phyloP scores from a whole-genome alignment of 2,329 filamentous ascomycete species.

The Lasiodiplodia hormozganensis region DNA sequence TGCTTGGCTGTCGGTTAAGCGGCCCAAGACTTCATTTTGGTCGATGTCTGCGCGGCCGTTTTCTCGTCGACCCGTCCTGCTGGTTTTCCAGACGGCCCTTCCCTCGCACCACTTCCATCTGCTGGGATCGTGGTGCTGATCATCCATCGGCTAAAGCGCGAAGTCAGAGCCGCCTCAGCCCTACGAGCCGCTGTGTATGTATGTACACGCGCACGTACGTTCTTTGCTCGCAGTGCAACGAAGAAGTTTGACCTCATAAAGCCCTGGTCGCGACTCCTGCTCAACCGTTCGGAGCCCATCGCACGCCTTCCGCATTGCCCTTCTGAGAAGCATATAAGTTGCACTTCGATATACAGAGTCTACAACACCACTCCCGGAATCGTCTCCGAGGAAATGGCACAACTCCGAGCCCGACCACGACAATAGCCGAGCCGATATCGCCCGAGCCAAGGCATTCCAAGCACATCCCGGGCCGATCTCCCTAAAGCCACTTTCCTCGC shows the following conservation, averaged over 20 bases:
- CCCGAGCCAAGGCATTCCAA: neutral
- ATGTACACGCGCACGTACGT: neutral
- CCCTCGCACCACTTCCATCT: neutral
- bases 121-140: neutral
- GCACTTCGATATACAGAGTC: neutral
- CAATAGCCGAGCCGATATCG: slow-evolving; percentile 24
- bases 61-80: neutral
- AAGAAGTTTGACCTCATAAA: neutral
- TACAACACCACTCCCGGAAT: neutral
- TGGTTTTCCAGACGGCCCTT: neutral
- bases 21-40: neutral
- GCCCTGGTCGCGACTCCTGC: neutral
- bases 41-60: neutral
- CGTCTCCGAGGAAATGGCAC: neutral
- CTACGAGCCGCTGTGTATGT: neutral
- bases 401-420: neutral
- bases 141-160: too few species aligned
- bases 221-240: neutral
- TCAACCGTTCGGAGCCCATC: neutral
- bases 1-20: neutral
- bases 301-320: neutral
- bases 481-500: neutral
- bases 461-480: neutral
- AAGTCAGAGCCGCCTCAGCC: slow-evolving; percentile 13
- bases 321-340: too few species aligned